Evolutionary conservation across 108 stramenopile genomes (phyloP).

Genomic region (Bacterosira constricta): DNA sequence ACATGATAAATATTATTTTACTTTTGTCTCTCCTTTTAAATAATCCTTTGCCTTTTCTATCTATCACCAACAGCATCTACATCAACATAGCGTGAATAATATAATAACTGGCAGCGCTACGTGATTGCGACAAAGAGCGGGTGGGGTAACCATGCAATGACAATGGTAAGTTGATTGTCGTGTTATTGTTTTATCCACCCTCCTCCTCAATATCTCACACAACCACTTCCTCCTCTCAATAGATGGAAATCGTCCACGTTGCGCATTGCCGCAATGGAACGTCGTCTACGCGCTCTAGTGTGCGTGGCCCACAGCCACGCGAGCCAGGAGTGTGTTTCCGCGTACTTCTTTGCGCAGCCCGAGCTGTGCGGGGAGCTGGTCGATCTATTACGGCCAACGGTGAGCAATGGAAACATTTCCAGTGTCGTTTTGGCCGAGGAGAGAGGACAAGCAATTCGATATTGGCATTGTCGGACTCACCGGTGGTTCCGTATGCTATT

Average conservation of each 20-base stretch:
- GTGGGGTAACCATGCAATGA: too few species aligned
- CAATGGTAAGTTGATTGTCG: too few species aligned
- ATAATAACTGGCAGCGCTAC: too few species aligned
- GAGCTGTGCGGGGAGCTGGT: constrained; percentile 87
- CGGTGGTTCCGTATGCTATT: constrained; percentile 67
- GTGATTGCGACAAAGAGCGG: too few species aligned
- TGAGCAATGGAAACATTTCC: constrained; percentile 10
- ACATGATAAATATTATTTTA: too few species aligned
- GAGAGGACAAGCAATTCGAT: constrained; percentile 23
- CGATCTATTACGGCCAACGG: constrained; percentile 80
- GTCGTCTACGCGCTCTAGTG: constrained; percentile 75
- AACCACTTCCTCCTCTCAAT: too few species aligned
- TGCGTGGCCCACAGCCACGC: constrained; percentile 74
- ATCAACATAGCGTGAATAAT: too few species aligned
- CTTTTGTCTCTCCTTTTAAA: too few species aligned
- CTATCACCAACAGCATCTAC: too few species aligned
- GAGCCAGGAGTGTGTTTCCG: constrained; percentile 71
- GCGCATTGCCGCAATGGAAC: constrained; percentile 64
- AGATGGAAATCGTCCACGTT: constrained; percentile 45
- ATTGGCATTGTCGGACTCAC: constrained; percentile 48
- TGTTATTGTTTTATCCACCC: too few species aligned
- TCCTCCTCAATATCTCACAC: too few species aligned
- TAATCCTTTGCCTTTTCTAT: too few species aligned
- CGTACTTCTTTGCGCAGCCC: constrained; percentile 89
- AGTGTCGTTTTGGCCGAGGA: background rate